A percentile compares a stretch with the other conserved stretches of the same genome.
These are phyloP conservation scores for Nematocida major DNA, from an alignment of 371 early-diverging fungal genomes.

Conservation along the genomic window DNA sequence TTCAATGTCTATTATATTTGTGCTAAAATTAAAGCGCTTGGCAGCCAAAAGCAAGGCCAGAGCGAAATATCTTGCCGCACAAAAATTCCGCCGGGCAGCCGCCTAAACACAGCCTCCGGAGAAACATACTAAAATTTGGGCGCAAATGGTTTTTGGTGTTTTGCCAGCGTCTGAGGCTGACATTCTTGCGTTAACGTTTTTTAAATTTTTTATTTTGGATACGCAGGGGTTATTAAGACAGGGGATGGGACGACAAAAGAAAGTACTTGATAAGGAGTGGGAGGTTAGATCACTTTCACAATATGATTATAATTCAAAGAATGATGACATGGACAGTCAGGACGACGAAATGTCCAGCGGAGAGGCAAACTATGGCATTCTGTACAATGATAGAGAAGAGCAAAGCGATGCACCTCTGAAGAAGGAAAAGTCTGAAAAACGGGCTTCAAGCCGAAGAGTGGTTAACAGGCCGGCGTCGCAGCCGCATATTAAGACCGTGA, in stretches of 20 bases:
- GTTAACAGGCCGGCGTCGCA: conserved; percentile 66
- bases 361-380: background rate
- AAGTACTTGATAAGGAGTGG: conserved; percentile 49
- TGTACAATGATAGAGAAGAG: conserved; percentile 57
- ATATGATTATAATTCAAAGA: conserved; percentile 46
- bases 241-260: conserved; percentile 56
- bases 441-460: conserved; percentile 56
- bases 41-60: too few species aligned
- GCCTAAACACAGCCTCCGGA: too few species aligned
- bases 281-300: conserved; percentile 31
- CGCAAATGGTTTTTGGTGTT: too few species aligned
- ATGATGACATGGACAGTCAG: conserved; percentile 8
- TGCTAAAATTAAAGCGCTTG: too few species aligned
- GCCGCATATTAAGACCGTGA: conserved; percentile 62
- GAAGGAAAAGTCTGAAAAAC: conserved; percentile 54
- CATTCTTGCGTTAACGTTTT: conserved; percentile 13
- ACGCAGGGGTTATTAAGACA: conserved; percentile 44
- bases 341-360: conserved; percentile 14
- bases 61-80: too few species aligned
- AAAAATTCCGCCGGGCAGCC: too few species aligned
- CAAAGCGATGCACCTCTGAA: conserved; percentile 30
- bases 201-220: conserved; percentile 54
- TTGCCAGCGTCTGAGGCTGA: background rate
- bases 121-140: too few species aligned
- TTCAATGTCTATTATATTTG: too few species aligned